phyloP scores from a whole-genome alignment of 129 eudicot species.

The Helichrysum umbraculigerum region DNA sequence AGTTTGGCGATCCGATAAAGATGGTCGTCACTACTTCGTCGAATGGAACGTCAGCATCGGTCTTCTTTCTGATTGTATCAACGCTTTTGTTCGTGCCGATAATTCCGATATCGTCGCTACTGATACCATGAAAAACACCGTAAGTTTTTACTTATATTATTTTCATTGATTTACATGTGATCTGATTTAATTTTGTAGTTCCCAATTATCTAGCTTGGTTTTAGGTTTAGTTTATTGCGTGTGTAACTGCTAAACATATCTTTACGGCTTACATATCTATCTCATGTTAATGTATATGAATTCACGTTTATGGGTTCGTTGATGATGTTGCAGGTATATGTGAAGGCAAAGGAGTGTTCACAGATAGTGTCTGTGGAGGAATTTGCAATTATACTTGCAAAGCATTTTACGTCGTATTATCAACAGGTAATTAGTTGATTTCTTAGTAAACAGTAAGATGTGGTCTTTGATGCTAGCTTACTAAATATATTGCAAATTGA shows the following conservation, averaged over 20 bases:
- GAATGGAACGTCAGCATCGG: slow-evolving; percentile 82
- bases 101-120: slow-evolving; percentile 94
- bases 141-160: slow-evolving; percentile 6
- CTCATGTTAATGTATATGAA: background rate
- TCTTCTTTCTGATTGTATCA: slow-evolving; percentile 75
- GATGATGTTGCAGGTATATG: slow-evolving; percentile 69
- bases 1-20: slow-evolving; percentile 63
- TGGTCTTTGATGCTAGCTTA: background rate
- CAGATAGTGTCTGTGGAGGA: slow-evolving; percentile 73
- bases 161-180: background rate
- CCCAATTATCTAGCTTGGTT: background rate
- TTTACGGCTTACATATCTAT: too few species aligned
- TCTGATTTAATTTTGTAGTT: background rate
- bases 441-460: background rate
- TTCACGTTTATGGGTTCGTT: background rate
- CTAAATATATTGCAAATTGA: background rate
- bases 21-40: slow-evolving; percentile 56
- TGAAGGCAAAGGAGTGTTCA: slow-evolving; percentile 89
- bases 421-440: slow-evolving; percentile 50
- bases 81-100: slow-evolving; percentile 61
- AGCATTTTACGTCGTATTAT: slow-evolving; percentile 86
- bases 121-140: slow-evolving; percentile 98
- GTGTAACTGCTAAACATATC: too few species aligned
- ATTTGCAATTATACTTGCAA: slow-evolving; percentile 84
- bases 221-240: too few species aligned